These are phyloP conservation scores for Cryptosporidium viatorum DNA, from an alignment of 169 alveolate genomes.

Conservation along the genomic window DNA sequence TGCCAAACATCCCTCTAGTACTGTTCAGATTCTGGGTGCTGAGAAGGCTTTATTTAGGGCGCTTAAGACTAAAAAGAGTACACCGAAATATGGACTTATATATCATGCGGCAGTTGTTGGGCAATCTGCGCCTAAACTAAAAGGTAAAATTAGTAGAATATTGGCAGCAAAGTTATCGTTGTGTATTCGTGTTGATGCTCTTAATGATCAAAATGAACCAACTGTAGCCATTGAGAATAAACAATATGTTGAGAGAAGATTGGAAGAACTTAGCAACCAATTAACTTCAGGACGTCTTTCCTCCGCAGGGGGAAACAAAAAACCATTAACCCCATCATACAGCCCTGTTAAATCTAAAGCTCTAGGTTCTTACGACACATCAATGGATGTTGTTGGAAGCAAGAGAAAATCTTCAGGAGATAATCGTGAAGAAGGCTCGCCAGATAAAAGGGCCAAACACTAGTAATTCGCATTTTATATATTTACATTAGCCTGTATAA, in stretches of 20 bases:
- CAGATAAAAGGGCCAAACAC: constrained; percentile 39
- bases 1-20: constrained; percentile 99
- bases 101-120: constrained; percentile 99
- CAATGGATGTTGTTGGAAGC: constrained; percentile 36
- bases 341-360: constrained; percentile 67
- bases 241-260: constrained; percentile 92
- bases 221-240: constrained; percentile 93
- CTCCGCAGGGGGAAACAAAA: constrained; percentile 55
- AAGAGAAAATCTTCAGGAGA: constrained; percentile 47
- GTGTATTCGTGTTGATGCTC: constrained; percentile 98
- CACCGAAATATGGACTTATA: constrained; percentile 99
- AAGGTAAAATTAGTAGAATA: constrained; percentile 98
- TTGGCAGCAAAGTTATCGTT: constrained; percentile 99
- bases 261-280: constrained; percentile 81
- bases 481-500: constrained; percentile 2
- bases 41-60: constrained; percentile 99
- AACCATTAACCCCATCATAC: constrained; percentile 59
- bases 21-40: constrained; percentile 99
- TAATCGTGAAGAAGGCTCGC: constrained; percentile 2
- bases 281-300: constrained; percentile 81
- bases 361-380: constrained; percentile 53
- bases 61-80: constrained; percentile 96
- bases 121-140: constrained; percentile 96
- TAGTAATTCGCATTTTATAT: background rate
- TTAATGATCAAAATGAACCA: constrained; percentile 93